Evolutionary conservation across 2,329 filamentous ascomycete species (phyloP), one percentile per base, ranked within the genome.

Genomic region (Xylariaceae sp.): DNA sequence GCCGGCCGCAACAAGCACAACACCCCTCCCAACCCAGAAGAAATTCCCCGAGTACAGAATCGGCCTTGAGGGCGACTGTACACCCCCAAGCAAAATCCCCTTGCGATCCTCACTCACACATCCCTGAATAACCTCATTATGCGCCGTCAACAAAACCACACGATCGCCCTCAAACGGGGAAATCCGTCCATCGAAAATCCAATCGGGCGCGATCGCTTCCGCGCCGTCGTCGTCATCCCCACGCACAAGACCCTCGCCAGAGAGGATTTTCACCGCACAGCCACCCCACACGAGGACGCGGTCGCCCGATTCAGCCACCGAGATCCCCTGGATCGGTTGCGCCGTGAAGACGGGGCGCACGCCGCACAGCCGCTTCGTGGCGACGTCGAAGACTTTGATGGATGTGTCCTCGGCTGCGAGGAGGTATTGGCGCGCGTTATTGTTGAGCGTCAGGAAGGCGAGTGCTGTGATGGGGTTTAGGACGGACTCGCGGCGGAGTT

Each of bases 1-100:
- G 1, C 94, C 94, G 2, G 89, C 89, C 5, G 91, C 90, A 54
- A 97, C 83, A 17, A 97, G 80, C 51, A 96, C 78, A 55, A 79
- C 78, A 50, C 78, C 77, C 4, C 73, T 56, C 5, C 80, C 79
- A 6, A 86, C 74, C 81, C 88, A 90, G 45, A 80, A 75, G 15
- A 96, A 73, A 68, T 89, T 84, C 4, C 92, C 93, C 13, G 91
- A 90, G 73, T 96, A 99, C 6, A 99, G 80, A 57, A 96, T 92
- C 1, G 92, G 93, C 49, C 89, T 83, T 6, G 92, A 88, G 13
- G 87, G 86, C 4, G 86, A 84, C 10, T 80, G 77, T 1, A 85
- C 70, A 1, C 77, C 75, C 4, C 80, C 79, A 11, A 87, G 75
- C 1, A 76, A 62, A 11, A 80, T 71, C 0, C 54, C 44, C 1